phyloP scores from a whole-genome alignment of 306 rosid genomes.

The Sicyos edulis region DNA sequence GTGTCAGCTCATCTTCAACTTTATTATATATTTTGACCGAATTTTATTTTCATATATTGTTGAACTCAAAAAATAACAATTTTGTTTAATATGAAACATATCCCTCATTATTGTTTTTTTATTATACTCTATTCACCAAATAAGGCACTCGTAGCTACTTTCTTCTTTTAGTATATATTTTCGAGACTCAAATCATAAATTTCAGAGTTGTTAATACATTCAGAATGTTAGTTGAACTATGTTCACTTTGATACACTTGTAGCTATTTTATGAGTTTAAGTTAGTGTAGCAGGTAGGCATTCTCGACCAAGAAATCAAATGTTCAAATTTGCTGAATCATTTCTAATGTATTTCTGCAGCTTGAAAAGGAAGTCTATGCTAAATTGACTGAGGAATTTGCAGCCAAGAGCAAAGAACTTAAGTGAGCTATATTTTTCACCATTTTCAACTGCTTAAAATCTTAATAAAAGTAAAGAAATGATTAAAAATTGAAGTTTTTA shows the following conservation, averaged over 20 bases:
- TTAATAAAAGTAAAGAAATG: not conserved
- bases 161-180: too few species aligned
- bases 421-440: not conserved
- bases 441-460: not conserved
- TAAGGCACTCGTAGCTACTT: too few species aligned
- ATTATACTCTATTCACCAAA: not conserved
- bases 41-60: too few species aligned
- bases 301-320: too few species aligned
- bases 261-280: too few species aligned
- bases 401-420: constrained; percentile 15
- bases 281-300: too few species aligned
- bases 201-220: too few species aligned
- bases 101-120: not conserved
- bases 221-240: too few species aligned
- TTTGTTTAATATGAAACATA: not conserved
- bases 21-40: not conserved
- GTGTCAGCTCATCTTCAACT: not conserved
- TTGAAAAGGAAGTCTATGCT: not conserved
- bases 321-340: not conserved
- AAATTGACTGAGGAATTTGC: constrained; percentile 17
- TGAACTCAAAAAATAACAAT: not conserved
- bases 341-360: not conserved
- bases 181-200: too few species aligned
- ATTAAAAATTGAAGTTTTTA: not conserved
- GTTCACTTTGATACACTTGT: not conserved